Evolutionary conservation across 129 eudicot genomes (phyloP).

Genomic region (Arctium minus): DNA sequence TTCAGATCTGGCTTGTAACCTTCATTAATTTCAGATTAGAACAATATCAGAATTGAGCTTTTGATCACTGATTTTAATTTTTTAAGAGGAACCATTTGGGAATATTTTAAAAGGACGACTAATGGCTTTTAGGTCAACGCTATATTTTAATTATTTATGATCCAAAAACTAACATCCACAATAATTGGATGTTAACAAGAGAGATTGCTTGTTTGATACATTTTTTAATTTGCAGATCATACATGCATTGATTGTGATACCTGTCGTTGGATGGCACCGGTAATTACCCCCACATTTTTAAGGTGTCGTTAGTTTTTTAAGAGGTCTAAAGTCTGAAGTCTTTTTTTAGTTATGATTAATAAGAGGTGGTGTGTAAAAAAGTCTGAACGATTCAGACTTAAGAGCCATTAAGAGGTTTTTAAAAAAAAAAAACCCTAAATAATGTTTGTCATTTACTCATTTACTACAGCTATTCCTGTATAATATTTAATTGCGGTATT

Average conservation of each 20-base stretch:
- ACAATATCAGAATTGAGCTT: not conserved
- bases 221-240: constrained; percentile 51
- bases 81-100: not conserved
- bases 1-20: not conserved
- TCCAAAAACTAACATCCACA: not conserved
- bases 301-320: not conserved
- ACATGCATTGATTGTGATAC: constrained; percentile 83
- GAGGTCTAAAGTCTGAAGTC: no score
- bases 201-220: not conserved
- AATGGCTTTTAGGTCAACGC: not conserved
- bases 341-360: no score
- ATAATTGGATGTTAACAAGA: not conserved
- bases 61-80: not conserved
- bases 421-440: not conserved
- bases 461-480: not conserved
- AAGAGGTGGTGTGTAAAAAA: no score
- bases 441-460: not conserved
- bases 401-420: no score
- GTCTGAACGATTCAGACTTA: no score
- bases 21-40: not conserved
- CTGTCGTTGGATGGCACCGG: constrained; percentile 89
- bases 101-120: not conserved
- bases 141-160: not conserved
- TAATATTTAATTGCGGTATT: not conserved
- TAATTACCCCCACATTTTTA: constrained; percentile 11